A percentile compares a stretch with the other conserved stretches of the same genome.
Conservation (phyloP, 2,329 filamentous ascomycete genomes). For the Drechslerella stenobrocha region DNA sequence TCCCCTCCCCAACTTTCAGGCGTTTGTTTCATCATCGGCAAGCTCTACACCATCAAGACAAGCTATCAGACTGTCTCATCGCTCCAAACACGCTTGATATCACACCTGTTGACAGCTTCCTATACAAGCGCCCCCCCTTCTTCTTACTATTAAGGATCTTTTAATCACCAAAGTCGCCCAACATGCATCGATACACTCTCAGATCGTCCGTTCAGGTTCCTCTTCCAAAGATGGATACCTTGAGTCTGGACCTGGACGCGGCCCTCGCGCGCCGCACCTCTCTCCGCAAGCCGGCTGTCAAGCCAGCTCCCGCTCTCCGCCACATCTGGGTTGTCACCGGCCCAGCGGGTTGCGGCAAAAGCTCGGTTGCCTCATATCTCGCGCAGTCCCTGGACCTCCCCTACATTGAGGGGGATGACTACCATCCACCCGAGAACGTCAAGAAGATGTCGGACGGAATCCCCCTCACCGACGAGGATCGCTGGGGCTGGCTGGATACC, state of each 20-base stretch:
- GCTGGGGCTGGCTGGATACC: conserved; percentile 93
- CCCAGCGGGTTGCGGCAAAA: conserved; percentile 62
- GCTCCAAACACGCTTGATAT: conserved; percentile 3
- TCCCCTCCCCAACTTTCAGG: conserved; percentile 31
- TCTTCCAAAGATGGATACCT: conserved; percentile 45
- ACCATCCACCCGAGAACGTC: conserved; percentile 75
- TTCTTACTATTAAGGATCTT: conserved; percentile 5
- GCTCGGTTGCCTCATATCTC: conserved; percentile 60
- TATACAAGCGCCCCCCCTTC: conserved; percentile 5
- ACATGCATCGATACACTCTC: conserved; percentile 41
- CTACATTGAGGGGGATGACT: conserved; percentile 65
- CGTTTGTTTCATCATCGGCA: conserved; percentile 44
- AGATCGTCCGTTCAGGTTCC: conserved; percentile 47
- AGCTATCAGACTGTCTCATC: conserved; percentile 23
- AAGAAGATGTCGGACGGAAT: conserved; percentile 86
- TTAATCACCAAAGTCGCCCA: conserved; percentile 1
- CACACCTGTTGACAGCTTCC: conserved; percentile 8
- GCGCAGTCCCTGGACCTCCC: conserved; percentile 58
- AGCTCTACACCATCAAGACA: conserved; percentile 18
- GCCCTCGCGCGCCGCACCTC: conserved; percentile 36
- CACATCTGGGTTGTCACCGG: conserved; percentile 64
- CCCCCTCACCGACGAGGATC: conserved; percentile 86
- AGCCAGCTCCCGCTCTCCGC: conserved; percentile 34
- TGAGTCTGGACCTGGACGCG: conserved; percentile 46
- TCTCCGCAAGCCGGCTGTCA: conserved; percentile 17